Conservation (phyloP, 1,284 basidiomycete species). For the Afroboletus lepidellus region DNA sequence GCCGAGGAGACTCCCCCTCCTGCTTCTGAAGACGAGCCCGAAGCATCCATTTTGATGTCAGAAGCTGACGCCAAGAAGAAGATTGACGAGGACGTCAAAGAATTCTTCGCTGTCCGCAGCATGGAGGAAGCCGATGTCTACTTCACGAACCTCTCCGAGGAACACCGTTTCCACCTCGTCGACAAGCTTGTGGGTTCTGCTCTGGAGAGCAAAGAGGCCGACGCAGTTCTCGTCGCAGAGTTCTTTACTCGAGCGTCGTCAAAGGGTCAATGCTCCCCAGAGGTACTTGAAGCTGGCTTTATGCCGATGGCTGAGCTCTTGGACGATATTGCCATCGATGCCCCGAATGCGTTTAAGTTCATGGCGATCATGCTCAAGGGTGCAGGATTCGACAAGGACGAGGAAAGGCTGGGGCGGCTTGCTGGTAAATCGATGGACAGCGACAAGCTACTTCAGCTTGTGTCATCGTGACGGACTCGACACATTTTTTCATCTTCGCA, state of each 20-base stretch:
- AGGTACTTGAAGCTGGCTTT: conserved; percentile 70
- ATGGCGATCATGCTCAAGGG: conserved; percentile 75
- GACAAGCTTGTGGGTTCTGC: conserved; percentile 72
- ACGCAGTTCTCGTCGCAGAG: conserved; percentile 74
- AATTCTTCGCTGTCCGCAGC: conserved; percentile 75
- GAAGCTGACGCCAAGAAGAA: conserved; percentile 74
- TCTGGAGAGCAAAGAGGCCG: conserved; percentile 79
- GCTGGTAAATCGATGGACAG: conserved; percentile 54
- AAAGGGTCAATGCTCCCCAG: conserved; percentile 52
- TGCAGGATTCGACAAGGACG: conserved; percentile 61
- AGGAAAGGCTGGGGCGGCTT: conserved; percentile 53
- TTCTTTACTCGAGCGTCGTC: conserved; percentile 59
- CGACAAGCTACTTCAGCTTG: conserved; percentile 56
- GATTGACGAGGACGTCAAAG: conserved; percentile 78
- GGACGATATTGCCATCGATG: conserved; percentile 87
- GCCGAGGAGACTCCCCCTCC: conserved; percentile 47
- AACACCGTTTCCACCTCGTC: conserved; percentile 66
- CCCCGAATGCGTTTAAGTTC: conserved; percentile 79
- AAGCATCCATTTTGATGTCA: conserved; percentile 53
- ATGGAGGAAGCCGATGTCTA: conserved; percentile 86
- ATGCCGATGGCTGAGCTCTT: conserved; percentile 67
- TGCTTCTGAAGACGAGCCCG: conserved; percentile 54
- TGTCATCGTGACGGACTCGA: conserved; percentile 44
- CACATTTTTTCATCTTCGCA: conserved; percentile 24
- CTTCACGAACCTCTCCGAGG: conserved; percentile 67